Evolutionary conservation across 2,329 filamentous ascomycete genomes (phyloP).

Genomic region (Ceratocystis harringtonii): DNA sequence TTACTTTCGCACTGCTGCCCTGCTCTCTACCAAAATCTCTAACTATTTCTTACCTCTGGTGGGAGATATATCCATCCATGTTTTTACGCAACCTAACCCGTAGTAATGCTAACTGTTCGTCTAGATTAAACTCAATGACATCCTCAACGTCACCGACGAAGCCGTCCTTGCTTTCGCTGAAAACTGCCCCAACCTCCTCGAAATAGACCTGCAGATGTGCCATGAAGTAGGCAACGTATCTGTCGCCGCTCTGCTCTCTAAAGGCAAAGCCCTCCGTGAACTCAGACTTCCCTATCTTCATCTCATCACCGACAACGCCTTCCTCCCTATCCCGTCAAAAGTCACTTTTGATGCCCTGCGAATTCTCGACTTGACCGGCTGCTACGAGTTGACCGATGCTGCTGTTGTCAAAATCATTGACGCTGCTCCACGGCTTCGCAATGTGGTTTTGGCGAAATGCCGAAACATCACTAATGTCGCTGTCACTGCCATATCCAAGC

Average conservation of each 20-base stretch:
- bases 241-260: constrained; percentile 63
- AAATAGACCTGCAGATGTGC: constrained; percentile 89
- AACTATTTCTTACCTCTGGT: too few relatives aligned
- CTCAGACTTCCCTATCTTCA: constrained; percentile 74
- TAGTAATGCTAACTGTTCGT: constrained; percentile 45
- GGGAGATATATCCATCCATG: too few relatives aligned
- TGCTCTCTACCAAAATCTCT: not conserved
- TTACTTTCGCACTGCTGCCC: not conserved
- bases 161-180: constrained; percentile 74
- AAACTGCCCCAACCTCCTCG: constrained; percentile 81
- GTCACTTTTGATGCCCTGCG: constrained; percentile 71
- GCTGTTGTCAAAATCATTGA: constrained; percentile 79
- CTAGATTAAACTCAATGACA: constrained; percentile 87
- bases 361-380: constrained; percentile 87
- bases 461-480: constrained; percentile 79
- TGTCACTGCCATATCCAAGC: constrained; percentile 69
- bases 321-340: constrained; percentile 57
- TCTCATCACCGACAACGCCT: constrained; percentile 74
- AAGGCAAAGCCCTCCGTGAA: constrained; percentile 74
- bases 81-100: not conserved
- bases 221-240: constrained; percentile 66
- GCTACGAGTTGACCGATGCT: constrained; percentile 66
- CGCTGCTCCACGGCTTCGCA: constrained; percentile 73
- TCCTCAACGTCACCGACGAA: constrained; percentile 65
- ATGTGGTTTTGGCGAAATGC: constrained; percentile 89